Evolutionary conservation across 225 moss, liverwort and hornwort species (phyloP).

Genomic region (Straminergon stramineum): DNA sequence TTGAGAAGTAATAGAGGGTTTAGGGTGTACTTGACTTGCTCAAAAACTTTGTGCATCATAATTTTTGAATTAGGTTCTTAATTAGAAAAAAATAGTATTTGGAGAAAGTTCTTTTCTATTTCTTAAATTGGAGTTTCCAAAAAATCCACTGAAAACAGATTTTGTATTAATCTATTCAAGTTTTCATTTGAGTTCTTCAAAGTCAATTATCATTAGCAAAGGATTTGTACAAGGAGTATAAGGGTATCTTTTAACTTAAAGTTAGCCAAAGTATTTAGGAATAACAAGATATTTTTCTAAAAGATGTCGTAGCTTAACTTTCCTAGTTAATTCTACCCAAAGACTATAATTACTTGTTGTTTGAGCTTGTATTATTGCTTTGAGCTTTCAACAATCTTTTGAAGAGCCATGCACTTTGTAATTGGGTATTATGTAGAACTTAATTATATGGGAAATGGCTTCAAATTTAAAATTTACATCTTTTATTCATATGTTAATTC

Average conservation of each 20-base stretch:
- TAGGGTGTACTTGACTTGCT: neutral
- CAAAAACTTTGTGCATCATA: neutral
- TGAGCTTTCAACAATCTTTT: neutral
- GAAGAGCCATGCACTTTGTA: accelerated
- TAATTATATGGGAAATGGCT: accelerated
- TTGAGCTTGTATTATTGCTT: neutral
- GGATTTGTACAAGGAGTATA: neutral
- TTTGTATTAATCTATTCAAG: neutral
- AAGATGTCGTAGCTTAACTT: accelerated
- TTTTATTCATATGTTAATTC: neutral
- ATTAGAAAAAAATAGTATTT: no score
- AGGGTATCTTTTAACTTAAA: accelerated
- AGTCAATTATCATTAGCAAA: neutral
- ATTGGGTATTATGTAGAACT: neutral
- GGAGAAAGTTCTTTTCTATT: no score
- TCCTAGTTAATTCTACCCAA: accelerated
- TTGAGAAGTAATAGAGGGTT: neutral
- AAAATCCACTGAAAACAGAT: neutral
- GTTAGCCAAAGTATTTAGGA: neutral
- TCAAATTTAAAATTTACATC: neutral
- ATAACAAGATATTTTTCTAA: accelerated
- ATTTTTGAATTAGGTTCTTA: no score
- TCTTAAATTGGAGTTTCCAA: neutral
- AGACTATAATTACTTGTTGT: accelerated
- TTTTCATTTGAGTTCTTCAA: neutral